phyloP scores from a whole-genome alignment of 306 rosid genomes.

The Cucumis melo region DNA sequence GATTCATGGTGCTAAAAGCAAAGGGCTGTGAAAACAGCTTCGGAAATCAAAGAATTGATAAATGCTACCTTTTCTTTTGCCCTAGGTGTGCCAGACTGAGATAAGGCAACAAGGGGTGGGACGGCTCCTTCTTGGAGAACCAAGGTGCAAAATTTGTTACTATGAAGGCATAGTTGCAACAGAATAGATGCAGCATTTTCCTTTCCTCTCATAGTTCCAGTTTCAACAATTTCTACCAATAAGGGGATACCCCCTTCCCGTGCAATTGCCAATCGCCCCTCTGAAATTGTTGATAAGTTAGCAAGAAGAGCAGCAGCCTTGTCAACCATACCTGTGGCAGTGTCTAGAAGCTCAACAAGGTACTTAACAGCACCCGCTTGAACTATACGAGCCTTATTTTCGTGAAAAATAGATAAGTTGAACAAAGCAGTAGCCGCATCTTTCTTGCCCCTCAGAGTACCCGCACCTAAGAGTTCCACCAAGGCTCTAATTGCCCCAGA shows the following conservation, averaged over 20 bases:
- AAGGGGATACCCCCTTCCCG: constrained; percentile 68
- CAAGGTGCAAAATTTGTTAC: constrained; percentile 58
- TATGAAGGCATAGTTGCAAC: constrained; percentile 79
- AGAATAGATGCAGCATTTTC: constrained; percentile 81
- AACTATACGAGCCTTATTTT: constrained; percentile 81
- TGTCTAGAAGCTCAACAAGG: constrained; percentile 64
- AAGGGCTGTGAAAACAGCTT: background rate
- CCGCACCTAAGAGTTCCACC: constrained; percentile 73
- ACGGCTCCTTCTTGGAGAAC: constrained; percentile 97
- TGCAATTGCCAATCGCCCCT: constrained; percentile 57
- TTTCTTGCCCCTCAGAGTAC: constrained; percentile 85
- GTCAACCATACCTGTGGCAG: constrained; percentile 67
- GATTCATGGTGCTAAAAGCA: background rate
- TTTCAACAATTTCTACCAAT: constrained; percentile 70
- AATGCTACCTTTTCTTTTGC: constrained; percentile 75
- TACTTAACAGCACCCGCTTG: constrained; percentile 83
- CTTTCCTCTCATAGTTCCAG: constrained; percentile 82
- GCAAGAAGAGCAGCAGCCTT: constrained; percentile 86
- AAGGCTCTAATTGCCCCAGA: constrained; percentile 77
- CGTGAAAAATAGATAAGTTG: constrained; percentile 78
- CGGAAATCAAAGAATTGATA: background rate
- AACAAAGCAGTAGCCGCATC: constrained; percentile 93
- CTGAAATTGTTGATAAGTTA: constrained; percentile 68
- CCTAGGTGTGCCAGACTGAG: constrained; percentile 80
- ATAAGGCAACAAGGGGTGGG: constrained; percentile 86